Base-by-base conservation (phyloP, 768 basidiomycete species). In the Termitomyces sp. region DNA sequence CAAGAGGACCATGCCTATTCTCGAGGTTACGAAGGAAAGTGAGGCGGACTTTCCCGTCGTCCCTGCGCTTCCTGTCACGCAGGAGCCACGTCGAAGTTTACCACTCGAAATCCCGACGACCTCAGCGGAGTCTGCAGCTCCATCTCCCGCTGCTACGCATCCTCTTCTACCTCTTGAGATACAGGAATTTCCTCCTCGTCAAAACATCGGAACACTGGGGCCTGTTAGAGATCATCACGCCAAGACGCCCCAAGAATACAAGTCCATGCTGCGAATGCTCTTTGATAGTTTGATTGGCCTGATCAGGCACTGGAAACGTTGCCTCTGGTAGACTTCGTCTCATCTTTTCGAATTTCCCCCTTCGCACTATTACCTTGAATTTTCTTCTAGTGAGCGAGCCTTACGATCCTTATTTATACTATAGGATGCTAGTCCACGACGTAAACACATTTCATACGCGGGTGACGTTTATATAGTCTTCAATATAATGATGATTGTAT, bases 181-280 rank as follows among this genome's bases (percentile, higher is more conserved):
- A 18, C 57, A 58, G 20, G 57, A 53, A 24, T 26, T 28, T 14
- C 53, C 57, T n/a, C 28, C 24, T 28, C 57, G 57, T 40, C 57
- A 54, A 36, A 45, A 16, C 22, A 49, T 33, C 14, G 52, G 38
- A n/a, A 26, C 30, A 6, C 3, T 54, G 10, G 57, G 52, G 18
- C 38, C 52, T 58, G 26, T 13, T 2, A 54, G 57, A 30, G 57
- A 58, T 28, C 57, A 44, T 35, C 52, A 58, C 24, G 13, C 44
- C 13, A 58, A 58, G 40, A 44, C 26, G 18, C 57, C 57, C 9
- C 51, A 58, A 46, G 57, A 58, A 49, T 58, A 58, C 14, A 41
- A n/a, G 32, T 58, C 57, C 30, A 36, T 58, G 40, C 32, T 58
- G 46, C 41, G 52, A 46, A 54, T 30, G 46, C 57, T 58, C 30